Evolutionary conservation across 352 stramenopile species (phyloP).

Genomic region (Phytophthora chlamydospora): DNA sequence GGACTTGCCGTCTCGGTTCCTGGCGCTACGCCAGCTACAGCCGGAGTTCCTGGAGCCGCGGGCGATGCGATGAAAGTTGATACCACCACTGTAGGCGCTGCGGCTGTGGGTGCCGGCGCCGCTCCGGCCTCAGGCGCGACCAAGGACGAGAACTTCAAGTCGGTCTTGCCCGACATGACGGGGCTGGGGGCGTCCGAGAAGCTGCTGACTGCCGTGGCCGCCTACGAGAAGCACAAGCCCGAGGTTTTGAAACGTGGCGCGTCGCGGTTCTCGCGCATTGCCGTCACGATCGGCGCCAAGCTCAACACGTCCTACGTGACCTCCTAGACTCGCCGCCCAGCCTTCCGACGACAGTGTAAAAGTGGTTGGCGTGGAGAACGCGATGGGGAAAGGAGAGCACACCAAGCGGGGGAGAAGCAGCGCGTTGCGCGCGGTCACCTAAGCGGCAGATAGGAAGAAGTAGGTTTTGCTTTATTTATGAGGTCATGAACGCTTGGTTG

Average conservation of each 20-base stretch:
- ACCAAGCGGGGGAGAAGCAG: slow-evolving; percentile 17
- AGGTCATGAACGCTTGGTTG: slow-evolving; percentile 18
- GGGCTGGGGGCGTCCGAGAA: slow-evolving; percentile 79
- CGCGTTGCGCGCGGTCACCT: slow-evolving; percentile 5
- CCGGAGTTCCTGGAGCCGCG: slow-evolving; percentile 14
- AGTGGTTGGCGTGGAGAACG: slow-evolving; percentile 6
- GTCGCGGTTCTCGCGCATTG: slow-evolving; percentile 69
- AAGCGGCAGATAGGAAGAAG: slow-evolving; percentile 26
- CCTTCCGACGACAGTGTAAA: slow-evolving; percentile 11
- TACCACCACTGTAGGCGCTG: not conserved
- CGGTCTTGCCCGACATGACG: slow-evolving; percentile 75
- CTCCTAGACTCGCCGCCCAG: slow-evolving; percentile 26
- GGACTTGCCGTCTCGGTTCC: slow-evolving; percentile 14
- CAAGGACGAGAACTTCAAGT: slow-evolving; percentile 62
- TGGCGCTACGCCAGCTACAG: slow-evolving; percentile 9
- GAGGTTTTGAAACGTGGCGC: slow-evolving; percentile 74
- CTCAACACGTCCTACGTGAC: slow-evolving; percentile 75
- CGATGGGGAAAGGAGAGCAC: slow-evolving; percentile 12
- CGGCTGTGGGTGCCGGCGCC: not conserved
- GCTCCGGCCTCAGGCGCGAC: slow-evolving; percentile 21
- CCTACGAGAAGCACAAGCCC: slow-evolving; percentile 86
- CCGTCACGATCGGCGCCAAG: slow-evolving; percentile 77
- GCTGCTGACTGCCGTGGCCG: slow-evolving; percentile 75
- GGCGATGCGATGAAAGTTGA: slow-evolving; percentile 27
- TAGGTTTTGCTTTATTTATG: slow-evolving; percentile 44